Percentiles rank a stretch among this genome's conserved stretches.
Conservation (phyloP, 1,284 basidiomycete genomes). For the Trametes hirsuta region DNA sequence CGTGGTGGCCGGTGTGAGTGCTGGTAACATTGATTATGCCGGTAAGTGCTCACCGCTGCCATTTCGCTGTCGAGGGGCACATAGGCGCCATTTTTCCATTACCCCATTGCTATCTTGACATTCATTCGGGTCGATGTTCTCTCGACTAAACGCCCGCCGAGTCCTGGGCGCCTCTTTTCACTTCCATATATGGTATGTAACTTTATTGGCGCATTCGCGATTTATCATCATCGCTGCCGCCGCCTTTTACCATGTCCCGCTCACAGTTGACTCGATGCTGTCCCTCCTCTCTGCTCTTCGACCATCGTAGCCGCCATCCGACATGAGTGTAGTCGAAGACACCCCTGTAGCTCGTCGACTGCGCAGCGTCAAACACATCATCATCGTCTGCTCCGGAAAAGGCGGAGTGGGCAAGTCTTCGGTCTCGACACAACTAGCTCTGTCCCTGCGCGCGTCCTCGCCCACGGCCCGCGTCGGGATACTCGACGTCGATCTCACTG, state of each 20-base stretch:
- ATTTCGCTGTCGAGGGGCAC: too few species aligned
- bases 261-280: slow-evolving; percentile 6
- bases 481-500: slow-evolving; percentile 96
- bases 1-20: too few species aligned
- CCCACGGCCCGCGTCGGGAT: slow-evolving; percentile 80
- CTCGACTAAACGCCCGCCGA: not conserved
- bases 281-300: not conserved
- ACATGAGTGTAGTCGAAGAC: slow-evolving; percentile 41
- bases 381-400: slow-evolving; percentile 95
- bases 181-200: slow-evolving; percentile 5
- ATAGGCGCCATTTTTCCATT: not conserved
- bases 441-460: slow-evolving; percentile 77
- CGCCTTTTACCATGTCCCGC: slow-evolving; percentile 9
- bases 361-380: slow-evolving; percentile 78
- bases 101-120: not conserved
- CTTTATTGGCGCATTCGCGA: slow-evolving; percentile 16
- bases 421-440: slow-evolving; percentile 90
- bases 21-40: too few species aligned
- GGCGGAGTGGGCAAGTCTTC: slow-evolving; percentile 99
- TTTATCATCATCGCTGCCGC: slow-evolving; percentile 22
- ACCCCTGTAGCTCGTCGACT: slow-evolving; percentile 69
- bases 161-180: not conserved
- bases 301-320: not conserved
- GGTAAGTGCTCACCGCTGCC: too few species aligned
- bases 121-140: not conserved